Evolutionary conservation across 495 filamentous ascomycete genomes (phyloP).

Genomic region (Astrothelium subdiscretum): DNA sequence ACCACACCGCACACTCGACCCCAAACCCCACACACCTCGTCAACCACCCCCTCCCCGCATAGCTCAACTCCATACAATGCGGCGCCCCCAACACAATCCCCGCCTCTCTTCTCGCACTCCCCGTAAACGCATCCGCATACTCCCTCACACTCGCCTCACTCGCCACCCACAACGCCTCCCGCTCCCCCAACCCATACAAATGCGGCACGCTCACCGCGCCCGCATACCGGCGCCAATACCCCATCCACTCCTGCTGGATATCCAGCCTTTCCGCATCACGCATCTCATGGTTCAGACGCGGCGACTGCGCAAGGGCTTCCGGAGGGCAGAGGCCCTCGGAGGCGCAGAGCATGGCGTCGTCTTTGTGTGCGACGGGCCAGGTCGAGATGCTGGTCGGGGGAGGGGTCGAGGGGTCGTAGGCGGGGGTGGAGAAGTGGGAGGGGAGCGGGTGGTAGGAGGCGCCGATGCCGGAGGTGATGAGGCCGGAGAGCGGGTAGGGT

Average conservation of each 20-base stretch:
- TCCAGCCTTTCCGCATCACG: slow-evolving; percentile 17
- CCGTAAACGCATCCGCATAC: slow-evolving; percentile 20
- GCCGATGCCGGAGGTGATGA: slow-evolving; percentile 27
- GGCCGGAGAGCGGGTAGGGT: slow-evolving; percentile 24
- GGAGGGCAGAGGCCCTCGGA: slow-evolving; percentile 3
- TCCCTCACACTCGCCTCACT: slow-evolving; percentile 8
- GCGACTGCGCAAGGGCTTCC: slow-evolving; percentile 11
- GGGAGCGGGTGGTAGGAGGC: no score
- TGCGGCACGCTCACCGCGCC: slow-evolving; percentile 16
- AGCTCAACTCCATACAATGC: slow-evolving; percentile 29
- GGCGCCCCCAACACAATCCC: slow-evolving; percentile 18
- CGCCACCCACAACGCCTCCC: slow-evolving; percentile 18
- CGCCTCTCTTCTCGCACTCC: slow-evolving; percentile 21
- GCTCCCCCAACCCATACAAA: slow-evolving; percentile 17
- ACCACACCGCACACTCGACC: slow-evolving; percentile 18
- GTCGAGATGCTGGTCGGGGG: no score
- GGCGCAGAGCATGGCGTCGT: slow-evolving; percentile 18
- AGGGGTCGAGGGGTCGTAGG: no score
- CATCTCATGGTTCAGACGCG: slow-evolving; percentile 18
- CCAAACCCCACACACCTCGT: slow-evolving; percentile 29
- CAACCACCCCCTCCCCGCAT: slow-evolving; percentile 27
- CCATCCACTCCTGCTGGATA: slow-evolving; percentile 15
- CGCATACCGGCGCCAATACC: slow-evolving; percentile 15
- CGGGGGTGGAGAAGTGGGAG: no score
- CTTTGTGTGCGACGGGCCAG: slow-evolving; percentile 12